Percentiles rank a stretch among this genome's conserved stretches.
Evolutionary conservation across 176 grass and related monocot species (phyloP).

Genomic region (Echinochloa phyllopogon): DNA sequence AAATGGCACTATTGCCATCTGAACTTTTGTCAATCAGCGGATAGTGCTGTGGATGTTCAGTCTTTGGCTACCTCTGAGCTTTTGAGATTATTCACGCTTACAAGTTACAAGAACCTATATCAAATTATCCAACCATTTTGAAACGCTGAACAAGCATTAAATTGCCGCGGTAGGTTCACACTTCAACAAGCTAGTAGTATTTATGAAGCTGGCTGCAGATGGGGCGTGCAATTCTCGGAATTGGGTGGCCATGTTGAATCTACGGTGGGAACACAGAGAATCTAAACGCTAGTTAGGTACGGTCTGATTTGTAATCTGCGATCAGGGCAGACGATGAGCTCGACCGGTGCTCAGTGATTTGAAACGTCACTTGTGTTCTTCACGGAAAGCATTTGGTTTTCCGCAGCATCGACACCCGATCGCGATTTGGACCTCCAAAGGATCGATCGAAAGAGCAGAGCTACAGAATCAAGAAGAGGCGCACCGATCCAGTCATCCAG

Average conservation of each 20-base stretch:
- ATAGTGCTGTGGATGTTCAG: not conserved
- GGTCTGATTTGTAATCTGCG: not conserved
- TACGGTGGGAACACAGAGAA: not conserved
- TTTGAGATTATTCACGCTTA: not conserved
- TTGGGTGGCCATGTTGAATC: not conserved
- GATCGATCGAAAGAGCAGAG: slow-evolving; percentile 26
- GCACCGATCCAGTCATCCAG: not conserved
- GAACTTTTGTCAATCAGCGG: not conserved
- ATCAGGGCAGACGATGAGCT: not conserved
- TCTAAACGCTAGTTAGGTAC: not conserved
- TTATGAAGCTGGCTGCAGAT: not conserved
- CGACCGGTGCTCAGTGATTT: not conserved
- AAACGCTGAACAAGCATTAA: not conserved
- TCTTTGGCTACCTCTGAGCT: not conserved
- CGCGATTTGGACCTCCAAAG: not conserved
- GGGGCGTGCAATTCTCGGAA: not conserved
- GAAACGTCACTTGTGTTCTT: not conserved
- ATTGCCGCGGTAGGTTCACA: not conserved
- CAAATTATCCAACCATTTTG: not conserved
- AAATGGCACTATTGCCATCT: not conserved
- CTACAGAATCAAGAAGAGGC: not conserved
- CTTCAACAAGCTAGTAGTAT: not conserved
- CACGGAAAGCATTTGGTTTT: not conserved
- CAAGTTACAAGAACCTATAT: not conserved
- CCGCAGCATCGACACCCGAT: not conserved